phyloP scores from a whole-genome alignment of 139 green algal genomes.

The Chlorella sorokiniana region DNA sequence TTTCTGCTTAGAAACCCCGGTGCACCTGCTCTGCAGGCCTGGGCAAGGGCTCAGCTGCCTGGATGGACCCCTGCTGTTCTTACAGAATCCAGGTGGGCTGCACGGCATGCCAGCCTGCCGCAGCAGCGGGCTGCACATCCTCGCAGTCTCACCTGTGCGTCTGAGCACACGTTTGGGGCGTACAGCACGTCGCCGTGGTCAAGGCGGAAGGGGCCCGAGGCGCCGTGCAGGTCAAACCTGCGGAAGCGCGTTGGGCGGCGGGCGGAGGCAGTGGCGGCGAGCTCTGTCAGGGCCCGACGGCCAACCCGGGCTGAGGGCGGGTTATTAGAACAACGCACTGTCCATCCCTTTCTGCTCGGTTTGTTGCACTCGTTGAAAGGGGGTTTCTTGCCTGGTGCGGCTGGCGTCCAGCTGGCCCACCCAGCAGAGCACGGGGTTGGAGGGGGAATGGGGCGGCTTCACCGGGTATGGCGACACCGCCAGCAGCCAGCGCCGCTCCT shows the following conservation, averaged over 20 bases:
- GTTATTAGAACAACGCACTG: too few relatives aligned
- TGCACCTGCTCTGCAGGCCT: too few relatives aligned
- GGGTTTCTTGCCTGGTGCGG: neutral
- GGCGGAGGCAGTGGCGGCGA: neutral
- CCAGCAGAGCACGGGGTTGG: constrained; percentile 71
- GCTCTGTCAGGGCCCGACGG: neutral
- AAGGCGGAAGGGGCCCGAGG: constrained; percentile 56
- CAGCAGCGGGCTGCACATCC: neutral
- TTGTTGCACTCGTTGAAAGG: neutral
- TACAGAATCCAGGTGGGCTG: too few relatives aligned
- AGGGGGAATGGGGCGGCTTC: constrained; percentile 57
- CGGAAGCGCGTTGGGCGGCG: neutral
- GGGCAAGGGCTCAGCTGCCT: too few relatives aligned
- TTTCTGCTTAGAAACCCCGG: neutral
- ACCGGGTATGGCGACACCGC: constrained; percentile 24
- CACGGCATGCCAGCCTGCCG: neutral
- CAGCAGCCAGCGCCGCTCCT: constrained; percentile 12
- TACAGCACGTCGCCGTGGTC: constrained; percentile 72
- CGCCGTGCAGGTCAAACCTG: constrained; percentile 48
- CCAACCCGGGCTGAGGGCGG: neutral
- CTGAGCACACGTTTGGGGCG: constrained; percentile 63
- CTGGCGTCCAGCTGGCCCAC: constrained; percentile 27
- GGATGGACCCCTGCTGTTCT: too few relatives aligned
- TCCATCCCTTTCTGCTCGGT: too few relatives aligned
- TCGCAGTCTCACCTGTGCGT: constrained; percentile 12